phyloP scores from a whole-genome alignment of 176 grass and related monocot species.

The Bromus sterilis region DNA sequence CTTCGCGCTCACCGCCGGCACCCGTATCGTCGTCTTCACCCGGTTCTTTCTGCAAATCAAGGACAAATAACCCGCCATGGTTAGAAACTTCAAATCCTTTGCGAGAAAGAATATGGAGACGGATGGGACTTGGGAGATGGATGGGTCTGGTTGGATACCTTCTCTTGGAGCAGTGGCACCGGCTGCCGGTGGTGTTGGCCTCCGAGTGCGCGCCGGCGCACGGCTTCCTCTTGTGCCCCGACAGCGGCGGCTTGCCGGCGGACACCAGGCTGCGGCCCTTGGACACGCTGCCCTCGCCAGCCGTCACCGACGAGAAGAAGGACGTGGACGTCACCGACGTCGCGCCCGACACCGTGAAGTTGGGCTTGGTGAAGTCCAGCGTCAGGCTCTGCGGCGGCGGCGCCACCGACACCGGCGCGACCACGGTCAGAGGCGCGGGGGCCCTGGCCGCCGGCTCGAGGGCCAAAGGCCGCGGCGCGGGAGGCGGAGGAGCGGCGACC shows the following conservation, averaged over 20 bases:
- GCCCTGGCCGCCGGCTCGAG: not conserved
- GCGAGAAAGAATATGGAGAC: too few species aligned
- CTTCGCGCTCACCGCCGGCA: conserved; percentile 81
- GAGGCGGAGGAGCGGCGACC: not conserved
- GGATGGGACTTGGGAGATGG: not conserved
- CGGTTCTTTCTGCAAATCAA: conserved; percentile 44
- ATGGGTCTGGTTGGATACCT: conserved; percentile 54
- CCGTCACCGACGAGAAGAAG: conserved; percentile 82
- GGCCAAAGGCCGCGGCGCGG: not conserved
- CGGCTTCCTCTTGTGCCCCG: conserved; percentile 57
- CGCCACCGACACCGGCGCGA: conserved; percentile 6
- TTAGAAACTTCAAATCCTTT: conserved; percentile 3
- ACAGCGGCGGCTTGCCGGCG: conserved; percentile 59
- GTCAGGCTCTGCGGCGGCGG: conserved; percentile 64
- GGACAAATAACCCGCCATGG: not conserved
- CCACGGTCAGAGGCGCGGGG: not conserved
- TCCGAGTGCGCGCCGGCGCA: conserved; percentile 60
- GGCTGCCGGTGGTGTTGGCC: conserved; percentile 40
- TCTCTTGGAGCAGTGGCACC: conserved; percentile 88
- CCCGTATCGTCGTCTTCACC: conserved; percentile 66
- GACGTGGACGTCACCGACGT: conserved; percentile 72
- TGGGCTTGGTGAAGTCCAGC: conserved; percentile 87
- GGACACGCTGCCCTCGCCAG: conserved; percentile 83
- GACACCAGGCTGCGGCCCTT: conserved; percentile 62
- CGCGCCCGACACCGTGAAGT: conserved; percentile 46